Evolutionary conservation across 2,329 filamentous ascomycete genomes (phyloP), one percentile per base, ranked within the genome.

Genomic region (Fusarium sp.): DNA sequence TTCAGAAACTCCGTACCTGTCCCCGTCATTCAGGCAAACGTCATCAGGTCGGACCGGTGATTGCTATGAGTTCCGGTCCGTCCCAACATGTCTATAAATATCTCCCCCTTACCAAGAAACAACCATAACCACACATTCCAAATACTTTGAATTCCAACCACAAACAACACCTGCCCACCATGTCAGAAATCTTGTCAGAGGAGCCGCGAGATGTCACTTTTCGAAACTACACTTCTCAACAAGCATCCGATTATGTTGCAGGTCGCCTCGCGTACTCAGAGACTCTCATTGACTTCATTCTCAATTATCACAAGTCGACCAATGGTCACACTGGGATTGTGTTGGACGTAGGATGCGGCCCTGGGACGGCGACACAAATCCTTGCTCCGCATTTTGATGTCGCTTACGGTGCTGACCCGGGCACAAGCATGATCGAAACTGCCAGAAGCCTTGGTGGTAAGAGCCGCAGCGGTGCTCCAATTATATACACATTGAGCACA

Each of bases 321-420:
- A 14, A 47, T 6, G 61, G 59, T 0, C 15, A 18, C 0, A 27
- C 41, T 21, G 17, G 13, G 0, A 27, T 11, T 4, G 11, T 64
- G 0, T 2, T 64, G 6, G 61, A 64, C 6, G 46, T 64, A 1
- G 61, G 59, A 0, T 64, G 52, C 6, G 59, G 61, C 5, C 61
- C 61, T 1, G 59, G 59, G 0, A 50, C 40, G 0, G 61, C 59
- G 0, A 64, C 59, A 7, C 29, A 37, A n/a, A 35, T 51, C 7
- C 18, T 64, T 2, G 52, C 59, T 1, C 41, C 27, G 3, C 36
- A 64, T 3, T 64, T 64, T 21, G 46, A 64, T 11, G 0, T 35
- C 0, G 46, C 37, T 7, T 64, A 64, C 6, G 59, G 59, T 1
- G 52, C 5, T 11, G 59, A 64, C 17, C 45, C 59, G 1, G 61